phyloP scores from a whole-genome alignment of 371 early-diverging fungal genomes.

The Apophysomyces ossiformis region DNA sequence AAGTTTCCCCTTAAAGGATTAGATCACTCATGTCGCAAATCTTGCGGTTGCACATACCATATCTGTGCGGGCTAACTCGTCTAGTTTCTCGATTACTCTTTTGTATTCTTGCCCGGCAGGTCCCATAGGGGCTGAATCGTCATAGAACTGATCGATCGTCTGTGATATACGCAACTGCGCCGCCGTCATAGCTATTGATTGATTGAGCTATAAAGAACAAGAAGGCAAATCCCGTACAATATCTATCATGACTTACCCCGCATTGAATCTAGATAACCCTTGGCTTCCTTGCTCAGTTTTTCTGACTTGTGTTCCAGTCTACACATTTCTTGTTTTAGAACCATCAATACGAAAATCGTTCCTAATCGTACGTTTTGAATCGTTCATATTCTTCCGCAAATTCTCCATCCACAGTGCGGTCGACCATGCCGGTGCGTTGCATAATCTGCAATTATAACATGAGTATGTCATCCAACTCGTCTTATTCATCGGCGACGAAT shows the following conservation, averaged over 20 bases:
- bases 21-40: background rate
- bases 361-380: constrained; percentile 67
- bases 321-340: background rate
- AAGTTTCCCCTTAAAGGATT: constrained; percentile 12
- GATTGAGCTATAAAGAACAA: background rate
- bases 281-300: constrained; percentile 89
- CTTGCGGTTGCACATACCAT: constrained; percentile 50
- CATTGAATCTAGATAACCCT: constrained; percentile 89
- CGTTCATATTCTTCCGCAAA: constrained; percentile 88
- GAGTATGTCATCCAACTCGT: background rate
- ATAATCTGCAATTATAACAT: constrained; percentile 49
- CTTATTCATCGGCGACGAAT: background rate
- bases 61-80: constrained; percentile 78
- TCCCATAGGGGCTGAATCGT: constrained; percentile 51
- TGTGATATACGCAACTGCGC: constrained; percentile 85
- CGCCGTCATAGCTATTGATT: constrained; percentile 71
- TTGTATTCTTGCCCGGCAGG: constrained; percentile 68
- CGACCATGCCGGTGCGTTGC: constrained; percentile 74
- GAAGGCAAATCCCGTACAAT: background rate
- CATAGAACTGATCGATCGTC: constrained; percentile 77
- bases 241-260: constrained; percentile 53
- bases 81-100: constrained; percentile 76
- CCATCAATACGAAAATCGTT: background rate
- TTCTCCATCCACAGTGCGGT: constrained; percentile 83
- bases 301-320: constrained; percentile 89